These are phyloP conservation scores for Pogostemon cablin DNA, from an alignment of 257 asterid genomes.

Conservation along the genomic window DNA sequence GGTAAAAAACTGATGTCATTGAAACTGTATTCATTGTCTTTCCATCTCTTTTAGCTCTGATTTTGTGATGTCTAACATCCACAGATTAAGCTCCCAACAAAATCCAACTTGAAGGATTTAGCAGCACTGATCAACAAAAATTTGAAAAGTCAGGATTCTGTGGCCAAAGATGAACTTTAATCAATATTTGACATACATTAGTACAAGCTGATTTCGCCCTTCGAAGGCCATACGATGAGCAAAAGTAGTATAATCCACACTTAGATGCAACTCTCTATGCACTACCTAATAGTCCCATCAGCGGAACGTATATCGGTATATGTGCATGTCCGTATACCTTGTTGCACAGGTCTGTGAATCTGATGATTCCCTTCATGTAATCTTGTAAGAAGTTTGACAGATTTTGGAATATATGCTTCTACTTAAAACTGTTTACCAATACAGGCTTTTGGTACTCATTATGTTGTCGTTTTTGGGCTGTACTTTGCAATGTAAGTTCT, in stretches of 20 bases:
- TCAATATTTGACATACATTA: constrained; percentile 22
- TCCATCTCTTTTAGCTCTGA: neutral
- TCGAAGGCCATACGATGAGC: constrained; percentile 15
- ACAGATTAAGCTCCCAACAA: constrained; percentile 72
- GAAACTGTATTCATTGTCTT: neutral
- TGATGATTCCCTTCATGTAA: constrained; percentile 7
- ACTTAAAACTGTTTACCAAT: neutral
- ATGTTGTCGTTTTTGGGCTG: neutral
- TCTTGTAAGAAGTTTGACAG: neutral
- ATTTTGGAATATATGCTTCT: constrained; percentile 7
- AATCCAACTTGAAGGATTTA: constrained; percentile 70
- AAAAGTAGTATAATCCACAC: neutral
- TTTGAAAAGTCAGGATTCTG: constrained; percentile 51
- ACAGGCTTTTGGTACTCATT: no score
- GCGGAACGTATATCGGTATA: neutral
- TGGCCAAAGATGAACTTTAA: constrained; percentile 79
- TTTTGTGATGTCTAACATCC: constrained; percentile 29
- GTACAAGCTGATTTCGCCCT: neutral
- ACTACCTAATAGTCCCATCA: neutral
- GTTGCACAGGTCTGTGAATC: neutral
- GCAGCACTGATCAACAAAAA: constrained; percentile 75
- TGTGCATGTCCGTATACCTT: neutral
- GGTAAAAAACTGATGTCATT: constrained; percentile 39
- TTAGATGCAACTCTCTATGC: constrained; percentile 13
- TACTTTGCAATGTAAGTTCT: neutral